phyloP scores from a whole-genome alignment of 192 early-diverging fungal species.

The Gigaspora rosea region DNA sequence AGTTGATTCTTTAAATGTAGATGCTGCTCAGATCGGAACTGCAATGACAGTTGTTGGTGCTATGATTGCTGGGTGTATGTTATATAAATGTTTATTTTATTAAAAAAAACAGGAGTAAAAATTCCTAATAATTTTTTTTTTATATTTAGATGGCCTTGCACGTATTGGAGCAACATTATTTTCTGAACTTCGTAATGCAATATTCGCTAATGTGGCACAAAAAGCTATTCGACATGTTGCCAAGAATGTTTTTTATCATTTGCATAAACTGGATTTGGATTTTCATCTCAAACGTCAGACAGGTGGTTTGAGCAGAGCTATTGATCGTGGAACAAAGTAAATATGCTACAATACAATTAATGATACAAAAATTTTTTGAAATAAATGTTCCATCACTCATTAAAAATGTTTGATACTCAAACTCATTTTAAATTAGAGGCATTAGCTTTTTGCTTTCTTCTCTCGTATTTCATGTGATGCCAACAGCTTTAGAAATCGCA shows the following conservation, averaged over 20 bases:
- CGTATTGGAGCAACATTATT: conserved; percentile 79
- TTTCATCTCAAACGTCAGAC: conserved; percentile 96
- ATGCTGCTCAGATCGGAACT: conserved; percentile 62
- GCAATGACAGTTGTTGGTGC: conserved; percentile 83
- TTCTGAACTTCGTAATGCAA: conserved; percentile 90
- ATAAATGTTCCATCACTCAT: not conserved
- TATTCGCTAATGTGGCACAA: conserved; percentile 92
- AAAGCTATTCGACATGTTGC: conserved; percentile 89
- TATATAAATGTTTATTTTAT: too few species aligned
- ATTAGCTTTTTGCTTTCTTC: conserved; percentile 95
- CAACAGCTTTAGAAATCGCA: conserved; percentile 92
- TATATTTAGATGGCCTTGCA: conserved; percentile 75
- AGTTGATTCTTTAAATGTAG: conserved; percentile 82
- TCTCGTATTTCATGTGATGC: conserved; percentile 93
- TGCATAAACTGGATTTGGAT: conserved; percentile 82
- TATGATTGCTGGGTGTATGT: conserved; percentile 71
- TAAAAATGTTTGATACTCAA: too few species aligned
- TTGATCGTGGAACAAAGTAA: conserved; percentile 88
- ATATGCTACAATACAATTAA: too few species aligned
- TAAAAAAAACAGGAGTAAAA: too few species aligned
- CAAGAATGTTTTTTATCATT: conserved; percentile 86
- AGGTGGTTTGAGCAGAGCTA: conserved; percentile 93
- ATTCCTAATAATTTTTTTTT: too few species aligned
- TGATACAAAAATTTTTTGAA: conserved; percentile 45
- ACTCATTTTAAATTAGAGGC: conserved; percentile 56